Conservation (phyloP, 2,329 filamentous ascomycete species). For the Cadophora luteo-olivacea region DNA sequence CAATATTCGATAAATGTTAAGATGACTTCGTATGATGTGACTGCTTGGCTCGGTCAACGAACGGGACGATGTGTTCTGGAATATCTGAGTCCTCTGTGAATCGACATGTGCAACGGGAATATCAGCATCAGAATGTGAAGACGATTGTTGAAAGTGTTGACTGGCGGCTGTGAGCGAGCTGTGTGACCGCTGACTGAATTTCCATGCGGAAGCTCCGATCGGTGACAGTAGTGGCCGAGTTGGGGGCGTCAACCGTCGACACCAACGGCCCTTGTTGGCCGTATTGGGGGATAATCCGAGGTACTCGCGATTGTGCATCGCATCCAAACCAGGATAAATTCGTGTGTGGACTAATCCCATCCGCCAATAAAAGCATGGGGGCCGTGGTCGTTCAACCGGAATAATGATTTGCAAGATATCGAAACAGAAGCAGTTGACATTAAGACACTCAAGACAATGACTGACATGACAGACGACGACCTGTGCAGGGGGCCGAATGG, state of each 20-base stretch:
- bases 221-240: conserved; percentile 20
- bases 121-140: not conserved
- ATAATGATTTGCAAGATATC: conserved; percentile 11
- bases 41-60: not conserved
- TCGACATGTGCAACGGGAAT: not conserved
- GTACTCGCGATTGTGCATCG: not conserved
- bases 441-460: not conserved
- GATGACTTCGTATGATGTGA: conserved; percentile 14
- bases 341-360: conserved; percentile 1
- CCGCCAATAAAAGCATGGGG: conserved; percentile 10
- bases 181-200: conserved; percentile 9
- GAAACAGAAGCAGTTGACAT: not conserved
- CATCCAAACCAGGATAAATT: conserved; percentile 9
- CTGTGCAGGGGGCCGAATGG: conserved; percentile 2
- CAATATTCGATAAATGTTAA: conserved; percentile 2
- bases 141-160: not conserved
- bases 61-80: not conserved
- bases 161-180: conserved; percentile 14
- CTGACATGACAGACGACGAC: not conserved
- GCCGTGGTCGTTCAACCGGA: not conserved
- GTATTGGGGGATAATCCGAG: conserved; percentile 3
- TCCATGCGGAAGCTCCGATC: conserved; percentile 24
- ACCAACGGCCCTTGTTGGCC: conserved; percentile 5
- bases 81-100: not conserved
- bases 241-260: conserved; percentile 5